phyloP scores from a whole-genome alignment of 176 grass and related monocot species.

The Aegilops bicornis region DNA sequence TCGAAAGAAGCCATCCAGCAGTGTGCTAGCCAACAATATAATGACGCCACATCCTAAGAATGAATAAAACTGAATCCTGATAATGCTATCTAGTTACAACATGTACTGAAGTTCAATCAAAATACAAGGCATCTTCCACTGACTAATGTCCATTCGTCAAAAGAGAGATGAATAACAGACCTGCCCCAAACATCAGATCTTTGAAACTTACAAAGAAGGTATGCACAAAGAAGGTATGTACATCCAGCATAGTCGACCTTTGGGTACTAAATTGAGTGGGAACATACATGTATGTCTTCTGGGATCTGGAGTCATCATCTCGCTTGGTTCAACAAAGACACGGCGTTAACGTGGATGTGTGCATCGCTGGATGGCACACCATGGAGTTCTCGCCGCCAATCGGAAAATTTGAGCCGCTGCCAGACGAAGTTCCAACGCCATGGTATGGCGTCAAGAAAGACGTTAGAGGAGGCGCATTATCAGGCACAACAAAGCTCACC shows the following conservation, averaged over 20 bases:
- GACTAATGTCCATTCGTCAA: no score
- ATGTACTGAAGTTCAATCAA: no score
- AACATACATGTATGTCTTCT: neutral
- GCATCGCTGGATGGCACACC: neutral
- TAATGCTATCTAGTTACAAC: no score
- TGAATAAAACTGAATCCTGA: no score
- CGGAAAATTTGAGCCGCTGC: neutral
- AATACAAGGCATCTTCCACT: no score
- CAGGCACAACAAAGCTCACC: neutral
- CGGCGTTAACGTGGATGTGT: neutral
- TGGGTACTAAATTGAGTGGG: neutral
- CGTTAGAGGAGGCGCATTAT: neutral
- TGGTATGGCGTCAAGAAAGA: neutral
- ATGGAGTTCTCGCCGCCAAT: neutral
- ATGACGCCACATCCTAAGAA: no score
- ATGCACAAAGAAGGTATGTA: neutral
- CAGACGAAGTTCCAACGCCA: neutral
- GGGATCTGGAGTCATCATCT: neutral
- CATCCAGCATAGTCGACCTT: neutral
- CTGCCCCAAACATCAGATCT: no score
- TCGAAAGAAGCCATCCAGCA: no score
- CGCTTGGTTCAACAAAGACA: neutral
- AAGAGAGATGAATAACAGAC: no score
- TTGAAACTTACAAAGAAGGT: no score
- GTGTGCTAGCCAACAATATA: no score